Evolutionary conservation across 1,139 yeast genomes (phyloP).

Genomic region (Taiozyma sp.): DNA sequence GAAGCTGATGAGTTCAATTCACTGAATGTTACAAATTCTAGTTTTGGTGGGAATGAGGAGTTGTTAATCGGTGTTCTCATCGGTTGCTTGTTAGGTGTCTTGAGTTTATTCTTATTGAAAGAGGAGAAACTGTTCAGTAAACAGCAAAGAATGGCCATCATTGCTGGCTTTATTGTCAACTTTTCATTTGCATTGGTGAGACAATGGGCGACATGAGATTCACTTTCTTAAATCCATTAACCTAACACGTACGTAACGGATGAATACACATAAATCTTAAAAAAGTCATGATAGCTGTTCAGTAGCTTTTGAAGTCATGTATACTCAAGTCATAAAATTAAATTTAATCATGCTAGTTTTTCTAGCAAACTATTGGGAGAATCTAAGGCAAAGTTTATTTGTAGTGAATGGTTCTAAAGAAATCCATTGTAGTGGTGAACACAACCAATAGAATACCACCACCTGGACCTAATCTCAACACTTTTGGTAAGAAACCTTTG

Average conservation of each 20-base stretch:
- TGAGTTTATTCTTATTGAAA: slow-evolving; percentile 49
- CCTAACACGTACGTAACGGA: background rate
- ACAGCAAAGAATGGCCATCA: slow-evolving; percentile 54
- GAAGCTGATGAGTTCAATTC: slow-evolving; percentile 36
- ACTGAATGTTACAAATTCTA: slow-evolving; percentile 25
- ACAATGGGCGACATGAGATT: slow-evolving; percentile 29
- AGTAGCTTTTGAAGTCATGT: background rate
- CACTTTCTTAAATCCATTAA: no score
- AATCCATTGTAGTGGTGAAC: slow-evolving; percentile 91
- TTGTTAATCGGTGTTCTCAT: slow-evolving; percentile 55
- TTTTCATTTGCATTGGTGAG: slow-evolving; percentile 51
- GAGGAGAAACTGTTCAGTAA: slow-evolving; percentile 54
- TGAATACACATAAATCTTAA: background rate
- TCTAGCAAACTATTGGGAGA: background rate
- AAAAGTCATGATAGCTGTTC: background rate
- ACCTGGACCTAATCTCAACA: slow-evolving; percentile 96
- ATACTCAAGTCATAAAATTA: background rate
- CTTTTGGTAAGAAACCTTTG: slow-evolving; percentile 96
- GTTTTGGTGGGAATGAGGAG: slow-evolving; percentile 45
- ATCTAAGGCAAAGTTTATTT: slow-evolving; percentile 5
- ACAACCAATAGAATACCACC: slow-evolving; percentile 97
- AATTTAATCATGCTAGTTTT: background rate
- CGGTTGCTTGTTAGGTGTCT: slow-evolving; percentile 61
- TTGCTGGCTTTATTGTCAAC: slow-evolving; percentile 57
- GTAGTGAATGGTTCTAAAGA: slow-evolving; percentile 64